Percentiles rank a stretch among this genome's conserved stretches.
These are phyloP conservation scores for Arabidopsis arenosa DNA, from an alignment of 345 rosid species.

Conservation along the genomic window DNA sequence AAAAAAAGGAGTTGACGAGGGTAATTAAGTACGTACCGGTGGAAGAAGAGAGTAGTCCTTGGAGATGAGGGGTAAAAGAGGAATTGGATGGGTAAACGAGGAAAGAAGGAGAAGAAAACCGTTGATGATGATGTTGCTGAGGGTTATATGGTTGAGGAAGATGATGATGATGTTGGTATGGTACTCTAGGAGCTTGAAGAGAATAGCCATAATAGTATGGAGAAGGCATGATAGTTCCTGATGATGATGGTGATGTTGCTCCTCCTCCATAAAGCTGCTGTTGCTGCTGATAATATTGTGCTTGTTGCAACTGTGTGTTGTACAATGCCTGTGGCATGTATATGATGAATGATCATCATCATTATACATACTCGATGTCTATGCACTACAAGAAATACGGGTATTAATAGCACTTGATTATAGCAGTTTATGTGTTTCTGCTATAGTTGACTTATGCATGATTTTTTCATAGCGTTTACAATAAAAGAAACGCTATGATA, in stretches of 20 bases:
- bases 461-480: no score
- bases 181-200: constrained; percentile 64
- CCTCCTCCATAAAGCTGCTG: constrained; percentile 46
- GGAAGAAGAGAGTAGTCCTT: constrained; percentile 42
- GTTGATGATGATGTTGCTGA: constrained; percentile 55
- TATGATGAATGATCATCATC: constrained; percentile 15
- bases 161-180: constrained; percentile 47
- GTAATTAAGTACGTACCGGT: constrained; percentile 51
- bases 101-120: constrained; percentile 59
- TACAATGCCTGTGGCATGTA: constrained; percentile 51
- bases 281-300: constrained; percentile 66
- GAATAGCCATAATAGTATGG: constrained; percentile 70
- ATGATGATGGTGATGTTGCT: constrained; percentile 46
- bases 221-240: constrained; percentile 55
- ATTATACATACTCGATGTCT: constrained; percentile 15
- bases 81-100: constrained; percentile 41
- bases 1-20: not conserved
- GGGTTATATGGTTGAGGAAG: constrained; percentile 57
- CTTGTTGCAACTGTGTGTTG: constrained; percentile 70
- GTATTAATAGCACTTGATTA: no score
- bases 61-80: constrained; percentile 40
- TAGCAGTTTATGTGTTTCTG: no score
- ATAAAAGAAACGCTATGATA: no score
- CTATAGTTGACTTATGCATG: no score
- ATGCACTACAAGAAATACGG: not conserved